These are phyloP conservation scores for Saturnispora galanensis DNA, from an alignment of 805 yeast genomes.

Conservation along the genomic window DNA sequence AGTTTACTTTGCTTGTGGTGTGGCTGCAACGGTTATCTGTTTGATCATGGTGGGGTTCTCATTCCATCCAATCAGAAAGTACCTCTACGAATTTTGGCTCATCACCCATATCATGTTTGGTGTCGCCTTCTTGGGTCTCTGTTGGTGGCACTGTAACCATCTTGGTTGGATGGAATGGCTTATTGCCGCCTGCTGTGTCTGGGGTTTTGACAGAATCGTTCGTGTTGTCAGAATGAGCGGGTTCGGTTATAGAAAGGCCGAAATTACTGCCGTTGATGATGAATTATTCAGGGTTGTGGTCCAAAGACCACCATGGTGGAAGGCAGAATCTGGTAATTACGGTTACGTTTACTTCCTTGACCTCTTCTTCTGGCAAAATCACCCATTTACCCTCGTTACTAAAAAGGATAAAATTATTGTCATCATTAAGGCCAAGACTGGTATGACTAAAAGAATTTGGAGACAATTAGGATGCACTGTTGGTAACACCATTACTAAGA, in stretches of 20 bases:
- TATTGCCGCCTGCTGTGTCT: constrained; percentile 34
- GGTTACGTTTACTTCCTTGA: constrained; percentile 48
- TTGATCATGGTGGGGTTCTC: constrained; percentile 40
- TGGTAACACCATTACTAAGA: constrained; percentile 8
- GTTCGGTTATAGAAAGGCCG: constrained; percentile 19
- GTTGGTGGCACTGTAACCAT: constrained; percentile 46
- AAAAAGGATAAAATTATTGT: constrained; percentile 29
- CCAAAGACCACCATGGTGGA: constrained; percentile 26
- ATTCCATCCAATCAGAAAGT: constrained; percentile 39
- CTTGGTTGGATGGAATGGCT: constrained; percentile 27
- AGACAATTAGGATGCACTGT: constrained; percentile 17
- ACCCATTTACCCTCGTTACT: constrained; percentile 54
- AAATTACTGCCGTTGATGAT: constrained; percentile 6
- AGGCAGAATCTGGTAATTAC: constrained; percentile 44
- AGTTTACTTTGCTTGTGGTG: constrained; percentile 24
- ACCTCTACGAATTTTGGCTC: constrained; percentile 50
- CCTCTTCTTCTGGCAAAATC: constrained; percentile 55
- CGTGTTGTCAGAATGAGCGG: constrained; percentile 27
- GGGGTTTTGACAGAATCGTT: constrained; percentile 43
- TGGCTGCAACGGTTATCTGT: constrained; percentile 32
- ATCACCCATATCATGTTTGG: constrained; percentile 48
- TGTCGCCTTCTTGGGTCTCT: constrained; percentile 38
- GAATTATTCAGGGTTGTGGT: constrained; percentile 8
- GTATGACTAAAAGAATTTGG: constrained; percentile 38
- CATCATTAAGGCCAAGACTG: constrained; percentile 41